Evolutionary conservation across 306 rosid genomes (phyloP), one percentile per base, ranked within the genome.

Genomic region (Cicer judaicum): DNA sequence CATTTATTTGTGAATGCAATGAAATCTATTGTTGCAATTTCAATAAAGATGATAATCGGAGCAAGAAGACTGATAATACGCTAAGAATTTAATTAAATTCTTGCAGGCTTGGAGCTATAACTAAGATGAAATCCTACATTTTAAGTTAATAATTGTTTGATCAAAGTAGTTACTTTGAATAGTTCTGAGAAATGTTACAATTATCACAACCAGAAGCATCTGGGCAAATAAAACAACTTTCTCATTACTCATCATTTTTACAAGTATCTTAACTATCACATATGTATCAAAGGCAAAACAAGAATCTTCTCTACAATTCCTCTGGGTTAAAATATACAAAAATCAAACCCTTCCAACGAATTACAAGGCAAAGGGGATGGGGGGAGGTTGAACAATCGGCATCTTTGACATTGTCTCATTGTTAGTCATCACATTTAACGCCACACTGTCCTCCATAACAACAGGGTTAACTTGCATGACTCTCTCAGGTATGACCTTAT

Each of bases 401-500:
- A 21, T 73, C 56, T n/a, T 74, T 0, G 99, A 92, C 92, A 92
- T 81, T 42, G 82, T 75, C 61, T 62, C 68, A 53, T 94, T 94
- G 13, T 91, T 88, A 0, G 19, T 2, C 52, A 82, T 76, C 64
- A 85, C 7, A 60, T 73, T 76, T 6, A 80, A 59, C 0, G 88
- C 84, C 41, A 82, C 59, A 1, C 83, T 85, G 24, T 92, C 99
- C 87, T 86, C 93, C 72, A 81, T 40, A 8, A 59, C 2, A 10
- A 87, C 84, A 10, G 97, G 90, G 38, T 65, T 81, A 10, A 94
- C 86, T 0, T 79, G 96, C 68, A 76, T 76, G 9, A 94, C 79
- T 77, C 88, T 87, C 83, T 94, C 99, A 0, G 97, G 88, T 43
- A 92, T 86, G 54, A 94, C 86, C 81, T 81, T 89, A 53, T 92